Evolutionary conservation across 1,284 basidiomycete species (phyloP).

Genomic region (Ustilago vetiveriae): DNA sequence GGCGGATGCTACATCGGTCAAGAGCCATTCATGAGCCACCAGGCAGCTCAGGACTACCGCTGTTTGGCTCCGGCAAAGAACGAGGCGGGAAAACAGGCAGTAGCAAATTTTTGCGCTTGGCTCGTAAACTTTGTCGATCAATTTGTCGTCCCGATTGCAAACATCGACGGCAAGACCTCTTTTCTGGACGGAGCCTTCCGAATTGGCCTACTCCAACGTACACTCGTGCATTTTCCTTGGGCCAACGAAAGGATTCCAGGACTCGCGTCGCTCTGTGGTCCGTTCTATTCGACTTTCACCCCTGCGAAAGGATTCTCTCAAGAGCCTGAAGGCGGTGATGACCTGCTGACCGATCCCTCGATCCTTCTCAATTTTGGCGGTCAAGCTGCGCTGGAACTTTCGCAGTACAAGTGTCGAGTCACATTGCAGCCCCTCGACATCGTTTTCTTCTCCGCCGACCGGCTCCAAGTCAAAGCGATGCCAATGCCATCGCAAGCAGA

Average conservation of each 20-base stretch:
- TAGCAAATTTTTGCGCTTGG: slow-evolving; percentile 6
- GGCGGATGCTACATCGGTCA: not conserved
- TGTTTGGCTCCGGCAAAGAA: not conserved
- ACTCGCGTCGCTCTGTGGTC: not conserved
- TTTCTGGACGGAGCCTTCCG: no score
- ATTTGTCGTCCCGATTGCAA: no score
- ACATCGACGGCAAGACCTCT: no score
- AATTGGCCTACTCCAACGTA: no score
- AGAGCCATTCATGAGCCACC: not conserved
- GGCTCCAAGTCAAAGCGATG: not conserved
- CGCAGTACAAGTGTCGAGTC: slow-evolving; percentile 1
- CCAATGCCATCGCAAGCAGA: not conserved
- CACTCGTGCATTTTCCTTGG: slow-evolving; percentile 6
- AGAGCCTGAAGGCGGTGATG: not conserved
- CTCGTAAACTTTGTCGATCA: not conserved
- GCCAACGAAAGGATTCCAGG: not conserved
- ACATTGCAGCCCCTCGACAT: slow-evolving; percentile 12
- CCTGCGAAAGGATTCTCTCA: not conserved
- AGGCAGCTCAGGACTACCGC: not conserved
- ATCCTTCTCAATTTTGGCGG: slow-evolving; percentile 10
- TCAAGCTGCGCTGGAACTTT: not conserved
- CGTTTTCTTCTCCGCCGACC: not conserved
- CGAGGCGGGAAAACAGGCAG: not conserved
- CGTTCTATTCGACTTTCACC: slow-evolving; percentile 4
- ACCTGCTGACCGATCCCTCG: not conserved